Evolutionary conservation across 306 rosid genomes (phyloP), one percentile per base, ranked within the genome.

Genomic region (Castanea mollissima): DNA sequence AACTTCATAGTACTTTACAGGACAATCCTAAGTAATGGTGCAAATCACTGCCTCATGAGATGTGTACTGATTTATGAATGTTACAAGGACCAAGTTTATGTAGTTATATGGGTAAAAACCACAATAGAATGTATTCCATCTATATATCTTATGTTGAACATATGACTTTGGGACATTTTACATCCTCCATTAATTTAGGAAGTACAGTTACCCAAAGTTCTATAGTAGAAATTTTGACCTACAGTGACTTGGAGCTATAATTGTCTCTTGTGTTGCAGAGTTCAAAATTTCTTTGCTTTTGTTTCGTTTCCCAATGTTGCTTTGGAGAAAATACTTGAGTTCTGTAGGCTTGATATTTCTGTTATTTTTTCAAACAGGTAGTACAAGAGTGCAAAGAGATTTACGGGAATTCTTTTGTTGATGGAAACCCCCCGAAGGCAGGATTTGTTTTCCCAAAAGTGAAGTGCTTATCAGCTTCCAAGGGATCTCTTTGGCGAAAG

Each of bases 341-440:
- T 21, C 3, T 16, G 11, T 16, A 18, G 65, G 54, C 57, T 52
- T 76, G 55, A 76, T 18, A 38, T 64, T 19, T 16, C 44, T 74
- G 35, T 55, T 76, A 12, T 71, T 55, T 71, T 57, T 86, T 76
- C 56, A 11, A 75, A 72, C 89, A 95, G 99, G 99, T 93, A 46
- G 88, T 95, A 74, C 98, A 91, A 90, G 99, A 95, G 79, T 95
- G 99, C 94, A 95, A 88, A 85, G 99, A 93, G 84, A 91, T 93
- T 58, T 95, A 89, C 72, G 98, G 88, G 81, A 95, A 91, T 86
- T 90, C 98, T 70, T 92, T 95, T 19, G 78, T 90, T 74, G 93
- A 90, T 76, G 94, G 93, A 76, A 95, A 77, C 71, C 97, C 97
- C 49, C 86, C 93, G 44, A 95, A 85, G 85, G 73, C 92, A 12